Conservation (phyloP, 2,329 filamentous ascomycete species). For the Penicillium sp. region DNA sequence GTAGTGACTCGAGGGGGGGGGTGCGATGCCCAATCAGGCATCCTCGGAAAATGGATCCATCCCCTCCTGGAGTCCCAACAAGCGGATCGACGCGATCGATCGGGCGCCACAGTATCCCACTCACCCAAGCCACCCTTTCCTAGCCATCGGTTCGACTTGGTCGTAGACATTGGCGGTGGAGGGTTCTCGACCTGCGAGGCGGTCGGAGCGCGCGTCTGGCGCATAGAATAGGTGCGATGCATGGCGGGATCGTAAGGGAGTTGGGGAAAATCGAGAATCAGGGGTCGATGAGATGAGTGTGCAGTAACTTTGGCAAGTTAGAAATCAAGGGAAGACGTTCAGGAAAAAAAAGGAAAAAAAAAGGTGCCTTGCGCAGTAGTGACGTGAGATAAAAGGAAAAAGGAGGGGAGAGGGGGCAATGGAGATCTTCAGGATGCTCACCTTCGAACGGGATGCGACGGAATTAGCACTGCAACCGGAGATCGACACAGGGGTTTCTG, state of each 20-base stretch:
- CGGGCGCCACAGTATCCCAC: conserved; percentile 38
- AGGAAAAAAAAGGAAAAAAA: conserved; percentile 6
- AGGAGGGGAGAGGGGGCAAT: conserved; percentile 7
- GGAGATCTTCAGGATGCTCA: conserved; percentile 6
- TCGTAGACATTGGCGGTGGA: conserved; percentile 84
- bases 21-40: conserved; percentile 14
- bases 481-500: conserved; percentile 7
- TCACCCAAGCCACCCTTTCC: conserved; percentile 80
- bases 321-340: conserved; percentile 6
- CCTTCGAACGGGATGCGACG: conserved; percentile 26
- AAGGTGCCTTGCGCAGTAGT: conserved; percentile 33
- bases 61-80: neutral
- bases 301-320: conserved; percentile 15
- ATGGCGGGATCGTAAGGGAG: conserved; percentile 51
- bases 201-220: conserved; percentile 91
- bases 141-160: conserved; percentile 87
- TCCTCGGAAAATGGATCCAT: neutral
- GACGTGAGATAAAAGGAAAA: conserved; percentile 28
- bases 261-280: neutral
- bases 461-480: conserved; percentile 22
- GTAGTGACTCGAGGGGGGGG: neutral
- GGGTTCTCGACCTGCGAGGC: conserved; percentile 90
- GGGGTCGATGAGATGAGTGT: conserved; percentile 4
- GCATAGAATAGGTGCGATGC: conserved; percentile 99
- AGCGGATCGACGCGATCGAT: conserved; percentile 2